phyloP scores from a whole-genome alignment of 192 early-diverging fungal species.

The Gryganskiella cystojenkinii region DNA sequence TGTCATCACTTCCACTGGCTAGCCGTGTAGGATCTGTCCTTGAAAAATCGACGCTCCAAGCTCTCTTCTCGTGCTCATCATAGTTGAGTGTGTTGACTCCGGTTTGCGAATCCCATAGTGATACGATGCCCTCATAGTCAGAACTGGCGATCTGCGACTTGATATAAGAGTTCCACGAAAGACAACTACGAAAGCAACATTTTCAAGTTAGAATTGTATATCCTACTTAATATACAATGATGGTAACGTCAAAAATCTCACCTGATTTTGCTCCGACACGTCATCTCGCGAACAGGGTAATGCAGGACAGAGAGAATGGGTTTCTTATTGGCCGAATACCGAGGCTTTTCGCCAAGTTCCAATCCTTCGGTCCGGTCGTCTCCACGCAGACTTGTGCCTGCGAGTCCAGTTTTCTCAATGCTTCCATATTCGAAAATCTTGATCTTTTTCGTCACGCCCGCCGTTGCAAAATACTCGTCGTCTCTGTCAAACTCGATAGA shows the following conservation, averaged over 20 bases:
- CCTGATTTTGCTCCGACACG: conserved; percentile 88
- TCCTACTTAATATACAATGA: not conserved
- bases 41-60: conserved; percentile 93
- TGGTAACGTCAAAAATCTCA: conserved; percentile 25
- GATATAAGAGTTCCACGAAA: conserved; percentile 91
- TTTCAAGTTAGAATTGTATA: not conserved
- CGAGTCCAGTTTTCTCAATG: conserved; percentile 52
- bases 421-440: conserved; percentile 90
- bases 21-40: conserved; percentile 79
- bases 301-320: conserved; percentile 62
- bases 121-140: conserved; percentile 93
- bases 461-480: conserved; percentile 93
- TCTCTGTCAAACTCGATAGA: conserved; percentile 96
- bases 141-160: conserved; percentile 88
- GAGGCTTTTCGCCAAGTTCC: conserved; percentile 11
- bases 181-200: conserved; percentile 69
- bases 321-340: conserved; percentile 32
- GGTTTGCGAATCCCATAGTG: conserved; percentile 86
- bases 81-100: conserved; percentile 71
- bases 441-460: conserved; percentile 92
- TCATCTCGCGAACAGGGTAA: conserved; percentile 86
- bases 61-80: conserved; percentile 93
- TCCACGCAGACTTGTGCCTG: conserved; percentile 31
- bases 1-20: conserved; percentile 93
- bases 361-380: conserved; percentile 38